Evolutionary conservation across 2,329 filamentous ascomycete species (phyloP).

Genomic region (Calonectria multiphialidica): DNA sequence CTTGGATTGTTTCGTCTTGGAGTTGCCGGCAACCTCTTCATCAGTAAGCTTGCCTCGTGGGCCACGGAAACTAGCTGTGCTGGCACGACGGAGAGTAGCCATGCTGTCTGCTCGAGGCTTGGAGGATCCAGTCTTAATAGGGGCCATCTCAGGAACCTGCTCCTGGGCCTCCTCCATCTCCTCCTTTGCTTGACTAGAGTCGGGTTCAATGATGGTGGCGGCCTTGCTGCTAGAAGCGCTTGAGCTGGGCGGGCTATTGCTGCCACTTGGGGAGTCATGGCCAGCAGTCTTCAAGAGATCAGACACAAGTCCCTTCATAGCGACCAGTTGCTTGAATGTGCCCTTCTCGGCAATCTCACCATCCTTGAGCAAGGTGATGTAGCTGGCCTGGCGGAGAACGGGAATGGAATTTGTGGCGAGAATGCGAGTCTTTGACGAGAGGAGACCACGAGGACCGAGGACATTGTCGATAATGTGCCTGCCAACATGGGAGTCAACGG

Average conservation of each 20-base stretch:
- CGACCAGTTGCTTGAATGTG: slow-evolving; percentile 90
- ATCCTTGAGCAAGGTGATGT: slow-evolving; percentile 86
- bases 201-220: slow-evolving; percentile 67
- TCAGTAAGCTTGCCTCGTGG: slow-evolving; percentile 87
- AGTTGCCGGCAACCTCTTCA: slow-evolving; percentile 78
- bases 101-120: slow-evolving; percentile 77
- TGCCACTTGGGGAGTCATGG: slow-evolving; percentile 63
- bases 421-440: slow-evolving; percentile 89
- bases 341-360: slow-evolving; percentile 88
- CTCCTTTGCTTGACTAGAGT: slow-evolving; percentile 67
- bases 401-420: slow-evolving; percentile 96
- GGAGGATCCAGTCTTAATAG: slow-evolving; percentile 71
- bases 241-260: slow-evolving; percentile 55
- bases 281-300: slow-evolving; percentile 85
- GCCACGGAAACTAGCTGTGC: slow-evolving; percentile 89
- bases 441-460: slow-evolving; percentile 84
- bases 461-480: slow-evolving; percentile 96
- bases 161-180: slow-evolving; percentile 85
- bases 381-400: slow-evolving; percentile 89
- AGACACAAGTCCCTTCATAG: slow-evolving; percentile 91
- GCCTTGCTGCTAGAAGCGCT: slow-evolving; percentile 64
- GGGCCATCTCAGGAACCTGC: slow-evolving; percentile 78
- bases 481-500: slow-evolving; percentile 98
- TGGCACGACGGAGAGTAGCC: slow-evolving; percentile 87
- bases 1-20: slow-evolving; percentile 87